Base-by-base conservation (phyloP, 192 early-diverging fungal genomes). In the Anaeromyces robustus region DNA sequence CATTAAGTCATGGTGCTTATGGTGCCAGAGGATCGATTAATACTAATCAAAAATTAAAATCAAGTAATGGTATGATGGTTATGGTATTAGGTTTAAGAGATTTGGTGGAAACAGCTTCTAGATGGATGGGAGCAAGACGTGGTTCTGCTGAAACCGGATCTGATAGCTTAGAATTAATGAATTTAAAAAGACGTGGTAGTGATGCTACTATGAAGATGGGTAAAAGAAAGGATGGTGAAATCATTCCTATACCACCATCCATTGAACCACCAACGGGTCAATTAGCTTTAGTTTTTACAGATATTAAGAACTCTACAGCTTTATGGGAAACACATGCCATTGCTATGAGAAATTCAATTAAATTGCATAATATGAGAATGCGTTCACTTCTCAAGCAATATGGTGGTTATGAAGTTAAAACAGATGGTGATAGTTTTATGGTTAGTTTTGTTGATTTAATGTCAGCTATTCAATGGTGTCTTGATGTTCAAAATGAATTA, bases 381-480 rank as follows among this genome's bases (percentile, higher is more conserved):
- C 88, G 96, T 16, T 90, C 93, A 79, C 88, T 92, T 77, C 86
- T 97, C 32, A 90, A 93, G 78, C 89, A 89, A 29, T 92, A 93
- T 77, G 94, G 95, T 39, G 96, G 96, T 28, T 97, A 97, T 81
- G 96, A 97, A 82, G 96, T 97, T 77, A 97, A 97, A 83, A 97
- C 94, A 2, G 96, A 97, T 86, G 96, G 96, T 78, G 96, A 97
- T 82, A 94, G 94, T 26, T 94, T 97, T 82, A 97, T 97, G 93
- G 94, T 95, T 29, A 93, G 91, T 79, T 97, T 97, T 83, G 92
- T 93, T 16, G 93, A 92, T 30, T 90, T 94, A 0, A 87, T 92
- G 0, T 88, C 91, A 37, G 96, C 96, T 4, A 83, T 96, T 80
- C 86, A 95, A 28, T 97, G 95, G 95, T 95, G 94, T 80, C 86